These are phyloP conservation scores for Pseudonitzschia delicatissima DNA, from an alignment of 108 stramenopile genomes.

Conservation along the genomic window DNA sequence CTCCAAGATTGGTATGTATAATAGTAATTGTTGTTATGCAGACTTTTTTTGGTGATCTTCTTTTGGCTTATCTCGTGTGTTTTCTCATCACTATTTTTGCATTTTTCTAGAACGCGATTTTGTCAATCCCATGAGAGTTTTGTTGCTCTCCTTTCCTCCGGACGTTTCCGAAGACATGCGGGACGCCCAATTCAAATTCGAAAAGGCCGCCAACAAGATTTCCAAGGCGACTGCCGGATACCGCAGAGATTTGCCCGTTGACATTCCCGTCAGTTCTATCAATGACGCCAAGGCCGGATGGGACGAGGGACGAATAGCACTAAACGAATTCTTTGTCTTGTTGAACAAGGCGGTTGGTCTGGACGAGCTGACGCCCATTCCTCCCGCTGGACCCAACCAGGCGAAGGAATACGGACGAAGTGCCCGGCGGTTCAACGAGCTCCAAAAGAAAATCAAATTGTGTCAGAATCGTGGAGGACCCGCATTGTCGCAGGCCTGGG, in stretches of 20 bases:
- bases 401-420: conserved; percentile 66
- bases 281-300: conserved; percentile 52
- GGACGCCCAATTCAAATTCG: conserved; percentile 77
- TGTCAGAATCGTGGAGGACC: conserved; percentile 78
- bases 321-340: conserved; percentile 68
- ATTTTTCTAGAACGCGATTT: conserved; percentile 59
- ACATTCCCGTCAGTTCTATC: conserved; percentile 53
- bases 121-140: conserved; percentile 77
- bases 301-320: conserved; percentile 79
- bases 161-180: conserved; percentile 78
- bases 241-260: conserved; percentile 71
- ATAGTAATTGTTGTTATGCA: background rate
- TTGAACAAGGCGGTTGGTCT: conserved; percentile 67
- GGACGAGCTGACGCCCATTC: conserved; percentile 60
- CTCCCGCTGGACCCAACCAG: conserved; percentile 71
- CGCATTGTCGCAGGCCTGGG: conserved; percentile 66
- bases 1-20: conserved; percentile 37
- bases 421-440: conserved; percentile 63
- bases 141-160: conserved; percentile 74
- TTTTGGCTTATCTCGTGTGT: background rate
- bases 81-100: background rate
- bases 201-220: conserved; percentile 58
- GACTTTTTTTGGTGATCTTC: background rate
- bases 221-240: conserved; percentile 65
- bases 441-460: conserved; percentile 79